Conservation (phyloP, 495 filamentous ascomycete genomes). For the Tirmania nivea region DNA sequence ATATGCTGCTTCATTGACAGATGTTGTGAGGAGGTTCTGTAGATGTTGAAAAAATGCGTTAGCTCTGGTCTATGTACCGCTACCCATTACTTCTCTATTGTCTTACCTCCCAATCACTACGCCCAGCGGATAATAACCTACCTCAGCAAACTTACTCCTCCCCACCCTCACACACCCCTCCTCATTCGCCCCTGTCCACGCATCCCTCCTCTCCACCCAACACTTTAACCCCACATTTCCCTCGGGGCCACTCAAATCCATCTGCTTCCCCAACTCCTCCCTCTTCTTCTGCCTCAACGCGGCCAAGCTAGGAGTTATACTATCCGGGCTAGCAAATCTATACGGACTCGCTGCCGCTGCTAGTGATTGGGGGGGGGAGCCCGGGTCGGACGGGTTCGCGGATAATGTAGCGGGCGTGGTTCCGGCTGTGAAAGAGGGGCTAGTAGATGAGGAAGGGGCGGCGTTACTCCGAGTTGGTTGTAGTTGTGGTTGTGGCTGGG, state of each 20-base stretch:
- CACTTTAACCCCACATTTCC: constrained; percentile 68
- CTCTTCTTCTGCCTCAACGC: too few species aligned
- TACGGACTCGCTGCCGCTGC: too few species aligned
- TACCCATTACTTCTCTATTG: too few species aligned
- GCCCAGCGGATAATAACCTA: background rate
- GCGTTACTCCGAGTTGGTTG: background rate
- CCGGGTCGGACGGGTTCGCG: too few species aligned
- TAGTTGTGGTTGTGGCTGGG: background rate
- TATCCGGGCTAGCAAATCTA: too few species aligned
- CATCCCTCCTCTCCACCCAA: constrained; percentile 54
- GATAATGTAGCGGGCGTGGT: too few species aligned
- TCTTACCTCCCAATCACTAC: too few species aligned
- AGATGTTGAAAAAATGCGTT: too few species aligned
- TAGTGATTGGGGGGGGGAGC: too few species aligned
- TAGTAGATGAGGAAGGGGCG: background rate
- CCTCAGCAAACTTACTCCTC: constrained; percentile 13
- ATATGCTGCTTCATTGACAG: constrained; percentile 51
- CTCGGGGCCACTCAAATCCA: background rate
- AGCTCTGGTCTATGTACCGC: too few species aligned
- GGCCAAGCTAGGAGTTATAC: too few species aligned
- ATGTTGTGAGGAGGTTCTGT: constrained; percentile 4
- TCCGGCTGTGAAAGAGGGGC: background rate
- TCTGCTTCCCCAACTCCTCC: too few species aligned
- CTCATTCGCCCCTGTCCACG: constrained; percentile 62
- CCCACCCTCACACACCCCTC: constrained; percentile 14